Evolutionary conservation across 2,329 filamentous ascomycete genomes (phyloP), one percentile per base, ranked within the genome.

Genomic region (Fusarium denticulatum): DNA sequence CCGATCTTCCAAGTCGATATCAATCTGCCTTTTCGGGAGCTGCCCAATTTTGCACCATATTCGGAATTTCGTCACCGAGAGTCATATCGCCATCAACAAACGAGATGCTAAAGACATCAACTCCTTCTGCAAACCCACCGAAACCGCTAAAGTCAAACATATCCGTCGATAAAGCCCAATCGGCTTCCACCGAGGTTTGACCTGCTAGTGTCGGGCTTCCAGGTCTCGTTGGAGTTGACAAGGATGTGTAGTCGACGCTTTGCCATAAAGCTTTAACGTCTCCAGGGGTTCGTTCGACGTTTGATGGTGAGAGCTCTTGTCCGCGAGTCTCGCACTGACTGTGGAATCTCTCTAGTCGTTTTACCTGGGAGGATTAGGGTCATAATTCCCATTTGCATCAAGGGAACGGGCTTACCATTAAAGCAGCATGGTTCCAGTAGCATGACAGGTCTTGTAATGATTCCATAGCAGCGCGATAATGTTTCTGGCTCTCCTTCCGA

Each of bases 141-240:
- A 68, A 68, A 1, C 56, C 46, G 16, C 46, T 68, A 10, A 68
- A 68, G 37, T 68, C 63, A 24, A 68, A 68, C 64, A 68, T 68
- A 3, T 68, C 56, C 4, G 42, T 16, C 0, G 65, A 68, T 11
- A 63, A 18, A 22, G 57, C 36, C 40, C 64, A 68, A 11, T 68
- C 56, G 7, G 37, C 10, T 22, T 62, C 64, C 3, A 22, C 34
- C 2, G 34, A 36, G 1, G 28, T 28, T 6, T 45, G 63, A 1
- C 12, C 26, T 24, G 37, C 55, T 2, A 52, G 9, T 2, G 42
- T 63, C 5, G 65, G 65, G 7, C 65, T 68, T 10, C 56, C 56
- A 5, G 65, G 65, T 12, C 65, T 49, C 22, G 65, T 68, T 12
- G 65, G 65, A 4, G 65, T 68, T 15, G 65, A 68, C 2, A 68